Evolutionary conservation across 2,329 filamentous ascomycete species (phyloP).

Genomic region (Rutstroemia sydowiana): DNA sequence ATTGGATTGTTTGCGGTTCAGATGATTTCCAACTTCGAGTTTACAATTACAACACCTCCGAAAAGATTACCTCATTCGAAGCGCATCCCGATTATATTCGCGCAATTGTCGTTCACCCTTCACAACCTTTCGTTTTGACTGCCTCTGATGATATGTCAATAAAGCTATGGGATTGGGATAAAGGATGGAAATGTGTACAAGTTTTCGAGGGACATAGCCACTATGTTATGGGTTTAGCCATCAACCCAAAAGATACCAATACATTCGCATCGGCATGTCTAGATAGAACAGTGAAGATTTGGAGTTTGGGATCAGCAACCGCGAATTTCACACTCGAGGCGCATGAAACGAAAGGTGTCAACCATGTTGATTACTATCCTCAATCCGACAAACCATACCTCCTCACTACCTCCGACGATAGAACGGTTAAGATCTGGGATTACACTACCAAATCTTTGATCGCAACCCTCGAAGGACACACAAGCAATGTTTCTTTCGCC

Average conservation of each 20-base stretch:
- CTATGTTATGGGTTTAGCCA: conserved; percentile 93
- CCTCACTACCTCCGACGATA: conserved; percentile 91
- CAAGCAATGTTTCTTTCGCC: conserved; percentile 95
- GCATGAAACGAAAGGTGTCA: conserved; percentile 94
- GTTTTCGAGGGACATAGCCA: conserved; percentile 94
- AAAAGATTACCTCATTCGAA: conserved; percentile 96
- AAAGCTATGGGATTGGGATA: conserved; percentile 99
- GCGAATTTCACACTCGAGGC: conserved; percentile 96
- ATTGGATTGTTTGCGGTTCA: conserved; percentile 95
- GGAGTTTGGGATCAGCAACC: conserved; percentile 88
- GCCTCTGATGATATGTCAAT: conserved; percentile 98
- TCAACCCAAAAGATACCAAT: conserved; percentile 96
- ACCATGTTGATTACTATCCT: conserved; percentile 87
- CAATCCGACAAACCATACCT: conserved; percentile 76
- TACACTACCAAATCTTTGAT: conserved; percentile 98
- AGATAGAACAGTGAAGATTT: conserved; percentile 95
- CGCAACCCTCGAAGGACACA: conserved; percentile 92
- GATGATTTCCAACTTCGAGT: conserved; percentile 85
- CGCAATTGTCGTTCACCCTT: conserved; percentile 90
- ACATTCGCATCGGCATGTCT: conserved; percentile 90
- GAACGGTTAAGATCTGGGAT: conserved; percentile 97
- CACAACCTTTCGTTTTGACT: conserved; percentile 90
- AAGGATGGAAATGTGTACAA: conserved; percentile 90
- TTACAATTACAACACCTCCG: conserved; percentile 99
- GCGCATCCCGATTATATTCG: conserved; percentile 98